Conservation (phyloP, 1,139 yeast genomes). For the Suhomyces terraborum region DNA sequence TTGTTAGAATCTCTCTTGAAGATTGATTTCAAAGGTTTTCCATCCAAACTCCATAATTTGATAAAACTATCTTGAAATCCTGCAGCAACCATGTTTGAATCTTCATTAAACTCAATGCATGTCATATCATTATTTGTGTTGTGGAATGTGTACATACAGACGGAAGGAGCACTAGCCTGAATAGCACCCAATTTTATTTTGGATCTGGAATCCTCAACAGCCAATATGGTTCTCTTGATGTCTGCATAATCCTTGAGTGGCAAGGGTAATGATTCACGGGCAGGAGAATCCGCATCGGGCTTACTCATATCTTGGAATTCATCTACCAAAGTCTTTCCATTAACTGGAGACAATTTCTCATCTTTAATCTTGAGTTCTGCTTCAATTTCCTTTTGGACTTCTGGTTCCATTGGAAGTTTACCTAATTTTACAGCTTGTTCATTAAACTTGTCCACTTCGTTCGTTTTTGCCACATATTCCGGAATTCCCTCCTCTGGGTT, state of each 20-base stretch:
- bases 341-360: conserved; percentile 45
- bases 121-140: conserved; percentile 89
- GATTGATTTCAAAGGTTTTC: conserved; percentile 73
- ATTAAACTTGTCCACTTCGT: conserved; percentile 61
- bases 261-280: conserved; percentile 73
- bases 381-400: conserved; percentile 79
- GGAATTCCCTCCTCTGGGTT: conserved; percentile 68
- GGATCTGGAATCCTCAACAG: conserved; percentile 80
- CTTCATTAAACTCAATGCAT: conserved; percentile 81
- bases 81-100: conserved; percentile 84
- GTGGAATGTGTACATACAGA: conserved; percentile 98
- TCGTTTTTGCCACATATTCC: conserved; percentile 51
- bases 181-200: conserved; percentile 60
- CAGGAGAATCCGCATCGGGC: conserved; percentile 64
- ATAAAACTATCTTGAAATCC: conserved; percentile 93
- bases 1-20: conserved; percentile 61
- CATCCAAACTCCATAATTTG: conserved; percentile 91
- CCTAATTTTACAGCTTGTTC: conserved; percentile 79
- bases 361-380: conserved; percentile 81
- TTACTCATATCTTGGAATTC: conserved; percentile 54
- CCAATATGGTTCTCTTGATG: conserved; percentile 71
- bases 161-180: conserved; percentile 88
- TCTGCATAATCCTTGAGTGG: conserved; percentile 83
- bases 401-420: conserved; percentile 80
- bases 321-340: conserved; percentile 46